A percentile compares a stretch with the other conserved stretches of the same genome.
phyloP scores from a whole-genome alignment of 1,139 yeast species.

The Debaryomycetaceae sp. region DNA sequence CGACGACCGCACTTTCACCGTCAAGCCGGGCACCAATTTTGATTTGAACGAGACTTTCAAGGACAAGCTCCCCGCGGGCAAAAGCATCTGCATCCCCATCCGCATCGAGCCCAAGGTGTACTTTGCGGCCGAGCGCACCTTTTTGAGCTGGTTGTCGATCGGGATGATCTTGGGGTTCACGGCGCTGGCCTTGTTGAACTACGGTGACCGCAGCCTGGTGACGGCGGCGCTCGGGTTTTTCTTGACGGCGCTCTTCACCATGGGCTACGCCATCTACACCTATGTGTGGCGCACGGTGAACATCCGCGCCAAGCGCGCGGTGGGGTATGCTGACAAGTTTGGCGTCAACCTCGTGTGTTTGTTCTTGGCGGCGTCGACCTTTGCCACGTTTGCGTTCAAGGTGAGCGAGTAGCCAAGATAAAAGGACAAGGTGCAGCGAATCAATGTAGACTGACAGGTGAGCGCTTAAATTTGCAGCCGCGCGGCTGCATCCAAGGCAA shows the following conservation, averaged over 20 bases:
- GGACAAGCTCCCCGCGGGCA: slow-evolving; percentile 69
- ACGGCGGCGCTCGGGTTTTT: slow-evolving; percentile 90
- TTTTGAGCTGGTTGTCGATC: slow-evolving; percentile 72
- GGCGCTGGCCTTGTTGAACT: slow-evolving; percentile 64
- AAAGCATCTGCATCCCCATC: slow-evolving; percentile 69
- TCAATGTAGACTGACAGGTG: no score
- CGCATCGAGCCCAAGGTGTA: slow-evolving; percentile 83
- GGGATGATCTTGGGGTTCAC: slow-evolving; percentile 71
- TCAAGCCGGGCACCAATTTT: slow-evolving; percentile 78
- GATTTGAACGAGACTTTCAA: slow-evolving; percentile 50
- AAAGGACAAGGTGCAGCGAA: no score
- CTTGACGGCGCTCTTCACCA: slow-evolving; percentile 69
- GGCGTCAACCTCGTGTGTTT: slow-evolving; percentile 86
- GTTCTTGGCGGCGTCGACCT: slow-evolving; percentile 68
- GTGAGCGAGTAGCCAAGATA: no score
- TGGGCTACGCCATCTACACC: slow-evolving; percentile 66
- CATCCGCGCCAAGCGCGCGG: slow-evolving; percentile 79
- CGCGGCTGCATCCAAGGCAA: no score
- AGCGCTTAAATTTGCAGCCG: no score
- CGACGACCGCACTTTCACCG: slow-evolving; percentile 67
- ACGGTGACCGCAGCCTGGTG: slow-evolving; percentile 65
- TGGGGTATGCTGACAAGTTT: slow-evolving; percentile 77
- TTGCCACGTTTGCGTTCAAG: slow-evolving; percentile 65
- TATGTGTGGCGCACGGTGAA: slow-evolving; percentile 81
- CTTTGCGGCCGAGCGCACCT: slow-evolving; percentile 81